Evolutionary conservation across 768 basidiomycete genomes (phyloP), one percentile per base, ranked within the genome.

Genomic region (Holtermanniella nyarrowii): DNA sequence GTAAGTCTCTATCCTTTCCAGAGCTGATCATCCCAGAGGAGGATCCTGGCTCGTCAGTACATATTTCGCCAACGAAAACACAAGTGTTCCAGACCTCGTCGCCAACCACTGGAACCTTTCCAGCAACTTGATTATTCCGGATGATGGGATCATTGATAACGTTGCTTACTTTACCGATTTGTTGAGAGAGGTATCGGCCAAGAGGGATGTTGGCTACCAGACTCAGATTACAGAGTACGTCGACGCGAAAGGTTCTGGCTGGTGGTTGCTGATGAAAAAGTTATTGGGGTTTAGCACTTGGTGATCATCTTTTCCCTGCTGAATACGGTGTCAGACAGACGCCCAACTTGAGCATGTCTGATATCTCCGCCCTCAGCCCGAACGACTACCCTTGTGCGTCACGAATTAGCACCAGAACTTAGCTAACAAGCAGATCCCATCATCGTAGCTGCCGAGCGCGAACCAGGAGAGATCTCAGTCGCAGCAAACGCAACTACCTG

Each of bases 1-100:
- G 13, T 70, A 83, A 44, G 84, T 85, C 63, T 80, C 82, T n/a
- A 70, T 80, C 3, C 81, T 80, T 2, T 87, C 86, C 71, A 73
- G 84, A 40, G 70, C 80, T 10, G 83, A 79, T 37, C 31, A 37
- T 37, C 0, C 74, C 7, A 65, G 62, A 47, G 70, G 70, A 25
- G 70, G 70, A 7, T 60, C 57, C 48, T 71, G 68, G 68, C 66
- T 55, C 7, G 66, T 69, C 3, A 58, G 57, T 5, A 86, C 83
- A 0, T 70, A 86, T 53, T 64, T 66, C 51, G 67, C 65, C 18
- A 69, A 70, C 50, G 52, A 59, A 16, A 66, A 66, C 21, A 18
- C 31, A 20, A 48, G 62, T 18, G 61, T 68, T 1, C 59, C 60
- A 3, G 57, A 68, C 37, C 55, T 73, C 5, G 57, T 68, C 42